Base-by-base conservation (phyloP, 768 basidiomycete genomes). In the Lentinula guzmanii region DNA sequence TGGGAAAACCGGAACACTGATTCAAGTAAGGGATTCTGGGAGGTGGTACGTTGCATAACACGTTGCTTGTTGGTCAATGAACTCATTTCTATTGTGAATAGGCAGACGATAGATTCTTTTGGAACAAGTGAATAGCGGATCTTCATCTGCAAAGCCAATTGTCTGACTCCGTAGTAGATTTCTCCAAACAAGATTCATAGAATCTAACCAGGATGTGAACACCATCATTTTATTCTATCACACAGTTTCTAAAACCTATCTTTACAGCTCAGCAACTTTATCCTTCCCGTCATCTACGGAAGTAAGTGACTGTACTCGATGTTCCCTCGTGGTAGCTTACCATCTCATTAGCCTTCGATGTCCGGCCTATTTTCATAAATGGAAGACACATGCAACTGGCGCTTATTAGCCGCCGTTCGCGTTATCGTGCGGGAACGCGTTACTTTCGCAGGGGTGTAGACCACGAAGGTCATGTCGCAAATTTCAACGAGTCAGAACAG, bases 401-500 rank as follows among this genome's bases (percentile, higher is more conserved):
- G 67, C 86, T 99, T 68, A 90, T 98, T 66, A 95, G 95, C 65
- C 89, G 97, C 33, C 90, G 95, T 57, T 95, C 93, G 10, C 90
- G 97, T 21, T 91, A 89, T 76, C 86, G 96, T 61, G 93, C 97
- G 33, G 97, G 97, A 5, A 98, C 97, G 13, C 91, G 97, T 54
- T 98, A 96, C 80, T 97, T 98, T 76, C 85, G 93, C 18, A 87
- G 97, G 52, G 97, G 97, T 4, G 82, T 99, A 66, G 95, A 98
- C 71, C 77, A 84, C 18, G 79, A 90, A 8, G 97, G 95, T 2
- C 85, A 98, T 70, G 91, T 92, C 45, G 93, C 95, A 61, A 99
- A 99, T 74, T 98, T 93, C 76, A 97, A 98, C 71, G 97, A 99
- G 74, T 96, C 97, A 5, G 97, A 99, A 70, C 97, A 98, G 71